These are phyloP conservation scores for Amanita brunnescens DNA, from an alignment of 768 basidiomycete genomes.

Conservation along the genomic window DNA sequence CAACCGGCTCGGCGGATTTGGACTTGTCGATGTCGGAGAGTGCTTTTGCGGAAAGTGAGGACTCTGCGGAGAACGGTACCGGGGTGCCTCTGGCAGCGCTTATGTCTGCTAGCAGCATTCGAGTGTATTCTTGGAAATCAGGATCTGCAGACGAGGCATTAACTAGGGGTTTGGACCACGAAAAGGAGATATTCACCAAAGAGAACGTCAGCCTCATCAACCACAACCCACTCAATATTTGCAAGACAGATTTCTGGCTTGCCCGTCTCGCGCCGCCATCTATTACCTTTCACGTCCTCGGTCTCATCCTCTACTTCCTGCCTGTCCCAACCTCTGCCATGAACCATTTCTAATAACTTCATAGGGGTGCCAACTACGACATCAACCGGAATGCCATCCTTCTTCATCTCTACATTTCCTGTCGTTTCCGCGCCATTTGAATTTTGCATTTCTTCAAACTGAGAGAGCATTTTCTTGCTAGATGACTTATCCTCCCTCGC, in stretches of 20 bases:
- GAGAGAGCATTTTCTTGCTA: conserved; percentile 41
- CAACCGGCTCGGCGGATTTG: conserved; percentile 5
- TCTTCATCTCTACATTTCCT: not conserved
- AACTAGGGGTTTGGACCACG: not conserved
- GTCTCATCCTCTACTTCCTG: conserved; percentile 10
- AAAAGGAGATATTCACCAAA: conserved; percentile 48
- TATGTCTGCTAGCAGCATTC: conserved; percentile 62
- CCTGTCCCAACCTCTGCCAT: conserved; percentile 46
- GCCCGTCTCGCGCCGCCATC: conserved; percentile 17
- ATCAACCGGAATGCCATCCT: conserved; percentile 30
- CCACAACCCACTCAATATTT: conserved; percentile 79
- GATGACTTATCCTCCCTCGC: conserved; percentile 24
- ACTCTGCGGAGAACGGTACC: conserved; percentile 24
- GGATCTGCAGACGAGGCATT: conserved; percentile 40
- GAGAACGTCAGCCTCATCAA: conserved; percentile 89
- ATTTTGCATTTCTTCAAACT: conserved; percentile 4
- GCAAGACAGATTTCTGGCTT: conserved; percentile 54
- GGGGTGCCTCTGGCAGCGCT: conserved; percentile 48
- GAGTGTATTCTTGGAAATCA: conserved; percentile 74
- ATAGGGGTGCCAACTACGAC: conserved; percentile 60
- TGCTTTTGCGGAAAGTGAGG: conserved; percentile 11
- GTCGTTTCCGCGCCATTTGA: not conserved
- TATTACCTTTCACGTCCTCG: conserved; percentile 27
- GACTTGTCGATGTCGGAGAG: conserved; percentile 13
- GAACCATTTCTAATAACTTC: conserved; percentile 54